phyloP scores from a whole-genome alignment of 2,329 filamentous ascomycete species.

The Aspergillus glaucus region DNA sequence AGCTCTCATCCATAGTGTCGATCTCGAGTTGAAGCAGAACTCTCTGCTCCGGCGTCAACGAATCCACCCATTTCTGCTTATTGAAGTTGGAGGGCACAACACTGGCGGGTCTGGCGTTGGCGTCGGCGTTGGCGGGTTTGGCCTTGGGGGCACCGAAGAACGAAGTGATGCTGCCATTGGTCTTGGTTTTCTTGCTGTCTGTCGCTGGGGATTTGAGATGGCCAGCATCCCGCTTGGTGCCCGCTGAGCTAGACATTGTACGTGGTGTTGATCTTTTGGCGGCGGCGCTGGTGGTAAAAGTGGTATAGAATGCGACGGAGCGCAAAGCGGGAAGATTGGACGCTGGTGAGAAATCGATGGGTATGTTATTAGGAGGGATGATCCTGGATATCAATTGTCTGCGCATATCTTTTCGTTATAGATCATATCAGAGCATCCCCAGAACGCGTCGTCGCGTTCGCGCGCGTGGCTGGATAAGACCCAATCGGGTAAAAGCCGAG shows the following conservation, averaged over 20 bases:
- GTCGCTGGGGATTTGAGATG: conserved; percentile 31
- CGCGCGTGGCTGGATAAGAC: neutral
- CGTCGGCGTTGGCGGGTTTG: conserved; percentile 20
- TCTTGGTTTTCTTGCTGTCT: conserved; percentile 63
- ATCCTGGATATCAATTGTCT: neutral
- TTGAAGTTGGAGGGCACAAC: conserved; percentile 57
- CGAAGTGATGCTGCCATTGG: conserved; percentile 73
- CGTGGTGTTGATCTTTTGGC: neutral
- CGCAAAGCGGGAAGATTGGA: neutral
- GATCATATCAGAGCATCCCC: neutral
- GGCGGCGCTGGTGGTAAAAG: neutral
- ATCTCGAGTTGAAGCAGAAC: conserved; percentile 82
- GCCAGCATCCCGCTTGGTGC: conserved; percentile 62
- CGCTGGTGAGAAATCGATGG: neutral
- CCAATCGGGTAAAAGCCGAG: neutral
- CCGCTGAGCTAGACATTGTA: conserved; percentile 26
- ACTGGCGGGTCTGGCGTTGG: conserved; percentile 23
- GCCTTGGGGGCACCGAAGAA: conserved; percentile 74
- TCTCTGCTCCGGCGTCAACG: conserved; percentile 73
- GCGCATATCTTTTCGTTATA: neutral
- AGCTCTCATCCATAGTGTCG: conserved; percentile 82
- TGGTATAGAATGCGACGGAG: neutral
- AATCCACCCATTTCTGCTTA: conserved; percentile 82
- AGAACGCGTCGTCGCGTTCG: neutral
- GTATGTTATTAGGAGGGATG: neutral